Evolutionary conservation across 2,329 filamentous ascomycete species (phyloP), one percentile per base, ranked within the genome.

Genomic region (Amauroascus verrucosus): DNA sequence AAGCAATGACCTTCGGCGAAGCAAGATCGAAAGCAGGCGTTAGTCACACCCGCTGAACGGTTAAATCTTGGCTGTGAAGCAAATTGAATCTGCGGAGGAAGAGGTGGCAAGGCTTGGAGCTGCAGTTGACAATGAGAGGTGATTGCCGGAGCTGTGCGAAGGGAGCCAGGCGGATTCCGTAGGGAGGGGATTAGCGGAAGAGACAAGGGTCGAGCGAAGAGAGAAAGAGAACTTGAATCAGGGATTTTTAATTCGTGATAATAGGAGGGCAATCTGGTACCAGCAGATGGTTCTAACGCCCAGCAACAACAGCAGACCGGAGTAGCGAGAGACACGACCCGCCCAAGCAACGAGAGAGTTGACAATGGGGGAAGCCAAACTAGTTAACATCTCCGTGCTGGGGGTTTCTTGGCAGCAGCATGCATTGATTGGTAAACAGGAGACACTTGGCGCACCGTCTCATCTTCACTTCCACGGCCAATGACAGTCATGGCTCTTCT

Each of bases 381-480:
- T 48, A 38, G 28, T 33, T 26, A 4, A 43, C 48, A 44, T n/a
- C 50, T 44, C 45, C 45, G 46, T 49, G 43, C 11, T 48, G 30
- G 26, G 26, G 26, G 30, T 26, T 52, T 28, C 50, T 53, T 54
- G 52, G 51, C 37, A 38, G 45, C 50, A 30, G 54, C 37, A n/a
- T 41, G 44, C 46, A 54, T 48, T 47, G 45, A 45, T 50, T 54
- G 47, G 47, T 35, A 51, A 46, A 51, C 41, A 44, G 50, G 48
- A 44, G 51, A 37, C 38, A 53, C 55, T 56, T 56, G 55, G 55
- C 55, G 41, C 43, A 33, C 32, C 48, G 55, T 56, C 55, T 56
- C 55, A 54, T 54, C 51, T 45, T 43, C 43, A 48, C 37, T 13
- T 5, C 40, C 13, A 38, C 54, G 14, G 51, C 54, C 54, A 56